These are phyloP conservation scores for Neohortaea acidophila DNA, from an alignment of 495 filamentous ascomycete species.

Conservation along the genomic window DNA sequence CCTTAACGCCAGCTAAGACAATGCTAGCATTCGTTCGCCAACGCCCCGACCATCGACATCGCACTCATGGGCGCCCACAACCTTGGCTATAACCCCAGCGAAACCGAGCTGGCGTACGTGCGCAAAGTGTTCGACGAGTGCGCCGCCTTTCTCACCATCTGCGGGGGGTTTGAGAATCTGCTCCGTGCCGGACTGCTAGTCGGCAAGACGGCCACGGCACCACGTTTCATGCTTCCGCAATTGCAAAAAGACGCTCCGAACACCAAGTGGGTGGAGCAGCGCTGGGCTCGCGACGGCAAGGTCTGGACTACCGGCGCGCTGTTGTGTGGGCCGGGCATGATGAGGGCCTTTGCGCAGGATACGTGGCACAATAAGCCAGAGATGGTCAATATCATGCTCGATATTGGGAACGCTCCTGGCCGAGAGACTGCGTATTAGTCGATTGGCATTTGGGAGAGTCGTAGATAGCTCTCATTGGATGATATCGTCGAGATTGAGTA, in stretches of 20 bases:
- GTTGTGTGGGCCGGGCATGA: slow-evolving; percentile 25
- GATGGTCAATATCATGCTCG: not conserved
- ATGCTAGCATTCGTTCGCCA: slow-evolving; percentile 1
- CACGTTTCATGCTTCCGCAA: slow-evolving; percentile 32
- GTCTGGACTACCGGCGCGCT: slow-evolving; percentile 36
- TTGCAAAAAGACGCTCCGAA: slow-evolving; percentile 33
- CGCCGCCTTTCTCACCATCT: slow-evolving; percentile 39
- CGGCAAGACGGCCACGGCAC: slow-evolving; percentile 36
- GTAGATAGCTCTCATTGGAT: too few species aligned
- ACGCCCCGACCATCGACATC: slow-evolving; percentile 21
- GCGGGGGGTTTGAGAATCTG: slow-evolving; percentile 36
- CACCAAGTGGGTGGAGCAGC: slow-evolving; percentile 31
- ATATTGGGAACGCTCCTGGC: too few species aligned
- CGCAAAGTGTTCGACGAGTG: slow-evolving; percentile 25
- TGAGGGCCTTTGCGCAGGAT: slow-evolving; percentile 19
- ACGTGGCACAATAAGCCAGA: not conserved
- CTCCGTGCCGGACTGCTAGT: slow-evolving; percentile 37
- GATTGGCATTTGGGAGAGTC: too few species aligned
- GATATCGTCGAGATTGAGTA: too few species aligned
- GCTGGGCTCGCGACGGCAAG: slow-evolving; percentile 43
- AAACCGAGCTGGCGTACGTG: slow-evolving; percentile 33
- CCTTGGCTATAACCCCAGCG: slow-evolving; percentile 23
- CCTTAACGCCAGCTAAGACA: not conserved
- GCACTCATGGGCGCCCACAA: slow-evolving; percentile 25
- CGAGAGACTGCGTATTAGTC: too few species aligned